A percentile compares a stretch with the other conserved stretches of the same genome.
Conservation (phyloP, 2,329 filamentous ascomycete species). For the Davidsoniella neocaledoniae region DNA sequence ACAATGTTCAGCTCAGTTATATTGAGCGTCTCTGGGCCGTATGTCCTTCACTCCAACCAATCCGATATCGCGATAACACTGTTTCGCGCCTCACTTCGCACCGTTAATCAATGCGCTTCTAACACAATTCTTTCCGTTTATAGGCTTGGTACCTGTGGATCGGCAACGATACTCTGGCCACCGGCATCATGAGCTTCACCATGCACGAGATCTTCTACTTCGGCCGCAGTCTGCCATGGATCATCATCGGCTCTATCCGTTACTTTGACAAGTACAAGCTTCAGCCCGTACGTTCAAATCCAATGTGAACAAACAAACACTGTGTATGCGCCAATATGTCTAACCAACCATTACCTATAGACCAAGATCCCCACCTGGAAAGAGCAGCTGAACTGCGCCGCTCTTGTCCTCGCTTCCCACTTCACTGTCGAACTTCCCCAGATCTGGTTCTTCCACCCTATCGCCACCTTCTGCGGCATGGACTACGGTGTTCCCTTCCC, state of each 20-base stretch:
- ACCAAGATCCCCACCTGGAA: constrained; percentile 79
- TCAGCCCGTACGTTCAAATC: constrained; percentile 47
- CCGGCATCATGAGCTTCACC: constrained; percentile 90
- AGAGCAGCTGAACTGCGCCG: constrained; percentile 90
- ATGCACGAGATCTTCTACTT: constrained; percentile 96
- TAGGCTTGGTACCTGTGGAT: constrained; percentile 90
- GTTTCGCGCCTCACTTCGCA: neutral
- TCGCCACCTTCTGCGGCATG: constrained; percentile 85
- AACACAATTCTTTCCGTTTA: constrained; percentile 3
- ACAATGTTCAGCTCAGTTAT: constrained; percentile 75
- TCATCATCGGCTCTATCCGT: constrained; percentile 77
- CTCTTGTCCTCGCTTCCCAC: constrained; percentile 81
- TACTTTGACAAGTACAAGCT: constrained; percentile 91
- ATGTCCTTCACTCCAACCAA: constrained; percentile 21
- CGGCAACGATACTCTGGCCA: constrained; percentile 93
- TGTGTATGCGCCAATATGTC: neutral
- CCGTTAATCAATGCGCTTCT: constrained; percentile 2
- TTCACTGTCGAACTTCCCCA: constrained; percentile 97
- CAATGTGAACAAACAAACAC: neutral
- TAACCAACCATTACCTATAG: constrained; percentile 14
- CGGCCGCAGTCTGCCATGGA: constrained; percentile 76
- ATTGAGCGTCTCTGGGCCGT: constrained; percentile 79
- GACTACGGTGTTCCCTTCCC: constrained; percentile 83
- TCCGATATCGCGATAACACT: constrained; percentile 6
- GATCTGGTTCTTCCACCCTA: constrained; percentile 97